Conservation (phyloP, 176 grass and related monocot genomes). For the Oryza rufipogon region DNA sequence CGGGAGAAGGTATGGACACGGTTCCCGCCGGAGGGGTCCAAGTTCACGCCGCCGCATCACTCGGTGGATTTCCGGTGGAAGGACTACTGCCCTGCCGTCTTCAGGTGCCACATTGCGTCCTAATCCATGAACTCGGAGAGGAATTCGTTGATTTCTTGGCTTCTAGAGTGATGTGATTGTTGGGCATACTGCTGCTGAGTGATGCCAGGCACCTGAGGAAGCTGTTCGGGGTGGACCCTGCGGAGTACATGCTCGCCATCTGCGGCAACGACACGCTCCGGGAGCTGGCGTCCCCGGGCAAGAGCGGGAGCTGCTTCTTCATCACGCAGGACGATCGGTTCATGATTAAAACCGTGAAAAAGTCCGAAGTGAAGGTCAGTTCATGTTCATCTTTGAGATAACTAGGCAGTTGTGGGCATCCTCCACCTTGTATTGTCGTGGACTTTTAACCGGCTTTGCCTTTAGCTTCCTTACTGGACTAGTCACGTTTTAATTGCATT, state of each 20-base stretch:
- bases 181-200: neutral
- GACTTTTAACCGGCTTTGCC: neutral
- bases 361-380: slow-evolving; percentile 82
- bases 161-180: neutral
- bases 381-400: neutral
- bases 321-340: slow-evolving; percentile 80
- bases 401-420: neutral
- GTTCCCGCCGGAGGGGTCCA: slow-evolving; percentile 85
- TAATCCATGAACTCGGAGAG: neutral
- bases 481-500: neutral
- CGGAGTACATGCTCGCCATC: slow-evolving; percentile 92
- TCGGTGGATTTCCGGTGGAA: slow-evolving; percentile 82
- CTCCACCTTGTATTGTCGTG: neutral
- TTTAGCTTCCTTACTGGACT: neutral
- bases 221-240: slow-evolving; percentile 77
- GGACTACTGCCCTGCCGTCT: slow-evolving; percentile 82
- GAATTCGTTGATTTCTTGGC: neutral
- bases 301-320: slow-evolving; percentile 88
- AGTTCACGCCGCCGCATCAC: slow-evolving; percentile 79
- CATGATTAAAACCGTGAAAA: slow-evolving; percentile 89
- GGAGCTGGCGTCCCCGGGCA: slow-evolving; percentile 78
- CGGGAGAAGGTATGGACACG: slow-evolving; percentile 83
- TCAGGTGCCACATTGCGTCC: slow-evolving; percentile 53
- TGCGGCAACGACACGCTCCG: slow-evolving; percentile 71
- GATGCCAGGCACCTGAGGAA: slow-evolving; percentile 71